Evolutionary conservation across 352 stramenopile species (phyloP), one percentile per base, ranked within the genome.

Genomic region (Globisporangium okanoganense): DNA sequence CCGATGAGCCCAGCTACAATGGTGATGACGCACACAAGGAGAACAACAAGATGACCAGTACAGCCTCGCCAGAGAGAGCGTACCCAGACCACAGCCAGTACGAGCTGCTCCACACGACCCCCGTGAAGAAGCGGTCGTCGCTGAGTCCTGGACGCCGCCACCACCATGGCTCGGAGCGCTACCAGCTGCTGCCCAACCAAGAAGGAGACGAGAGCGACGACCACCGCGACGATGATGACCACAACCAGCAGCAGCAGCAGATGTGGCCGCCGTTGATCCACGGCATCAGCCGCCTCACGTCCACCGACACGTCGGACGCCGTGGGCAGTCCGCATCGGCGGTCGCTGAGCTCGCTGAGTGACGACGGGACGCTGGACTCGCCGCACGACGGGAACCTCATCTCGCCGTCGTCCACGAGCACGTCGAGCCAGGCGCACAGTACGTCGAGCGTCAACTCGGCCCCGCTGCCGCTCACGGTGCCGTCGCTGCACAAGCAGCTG

Each of bases 331-430:
- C 51, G n/a, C 71, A 81, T 60, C 57, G 74, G 58, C 78, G 72
- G 55, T 82, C 81, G 43, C 25, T 73, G 18, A 66, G 74, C 58
- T 82, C 71, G 29, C 27, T 77, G 10, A 75, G 66, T 38, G 76
- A 80, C 43, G 64, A 71, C 3, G 74, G 72, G 10, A 67, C 58
- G 8, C 60, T 84, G 3, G 70, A 77, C 36, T 71, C 72, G 5
- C 72, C 73, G 4, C 77, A 75, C 25, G 75, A 77, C 33, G 75
- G 68, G 29, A 69, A 76, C 14, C 64, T 91, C 25, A 66, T 91
- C 10, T 91, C 82, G 12, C 82, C 82, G 24, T 88, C 79, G 18
- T 85, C 76, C 1, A 78, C 69, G 14, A 88, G 79, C 43, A 75
- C 70, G 13, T 78, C 67, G 61, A 88, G 78, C 61, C 59, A 73